Conservation (phyloP, 2,329 filamentous ascomycete genomes). For the Paecilomyces sp. region DNA sequence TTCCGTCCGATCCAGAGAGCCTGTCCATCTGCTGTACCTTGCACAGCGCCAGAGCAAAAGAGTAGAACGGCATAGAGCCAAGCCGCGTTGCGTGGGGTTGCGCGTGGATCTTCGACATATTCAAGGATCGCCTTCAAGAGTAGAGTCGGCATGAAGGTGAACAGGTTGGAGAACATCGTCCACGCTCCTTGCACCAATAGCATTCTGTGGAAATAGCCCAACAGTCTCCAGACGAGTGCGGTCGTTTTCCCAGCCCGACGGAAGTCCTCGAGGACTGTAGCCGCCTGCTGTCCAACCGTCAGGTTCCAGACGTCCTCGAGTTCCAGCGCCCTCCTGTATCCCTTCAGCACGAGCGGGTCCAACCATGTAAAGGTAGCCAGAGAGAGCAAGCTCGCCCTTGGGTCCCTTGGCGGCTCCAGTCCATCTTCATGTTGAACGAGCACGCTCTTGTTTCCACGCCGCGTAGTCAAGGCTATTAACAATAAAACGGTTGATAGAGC, state of each 20-base stretch:
- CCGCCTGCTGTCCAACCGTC: slow-evolving; percentile 79
- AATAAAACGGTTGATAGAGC: slow-evolving; percentile 66
- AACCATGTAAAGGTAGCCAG: slow-evolving; percentile 86
- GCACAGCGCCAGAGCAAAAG: slow-evolving; percentile 72
- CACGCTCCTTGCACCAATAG: slow-evolving; percentile 72
- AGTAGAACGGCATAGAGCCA: slow-evolving; percentile 94
- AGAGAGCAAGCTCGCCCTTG: slow-evolving; percentile 80
- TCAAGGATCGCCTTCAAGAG: slow-evolving; percentile 86
- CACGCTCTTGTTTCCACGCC: slow-evolving; percentile 87
- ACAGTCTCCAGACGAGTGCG: slow-evolving; percentile 68
- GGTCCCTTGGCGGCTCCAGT: slow-evolving; percentile 79
- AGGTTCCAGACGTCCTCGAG: slow-evolving; percentile 89
- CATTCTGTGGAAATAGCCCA: slow-evolving; percentile 73
- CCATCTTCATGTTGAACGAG: slow-evolving; percentile 82
- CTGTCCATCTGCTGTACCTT: slow-evolving; percentile 76
- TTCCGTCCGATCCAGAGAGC: slow-evolving; percentile 90
- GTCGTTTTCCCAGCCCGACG: slow-evolving; percentile 77
- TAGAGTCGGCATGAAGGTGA: slow-evolving; percentile 87
- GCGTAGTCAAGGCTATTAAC: slow-evolving; percentile 67
- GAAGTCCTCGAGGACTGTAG: slow-evolving; percentile 70
- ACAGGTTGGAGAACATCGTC: slow-evolving; percentile 70
- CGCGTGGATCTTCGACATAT: slow-evolving; percentile 78
- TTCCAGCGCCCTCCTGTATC: slow-evolving; percentile 77
- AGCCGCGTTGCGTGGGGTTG: slow-evolving; percentile 73
- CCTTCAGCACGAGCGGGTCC: slow-evolving; percentile 79